These are phyloP conservation scores for Penicillium sp. DNA, from an alignment of 2,329 filamentous ascomycete species.

Conservation along the genomic window DNA sequence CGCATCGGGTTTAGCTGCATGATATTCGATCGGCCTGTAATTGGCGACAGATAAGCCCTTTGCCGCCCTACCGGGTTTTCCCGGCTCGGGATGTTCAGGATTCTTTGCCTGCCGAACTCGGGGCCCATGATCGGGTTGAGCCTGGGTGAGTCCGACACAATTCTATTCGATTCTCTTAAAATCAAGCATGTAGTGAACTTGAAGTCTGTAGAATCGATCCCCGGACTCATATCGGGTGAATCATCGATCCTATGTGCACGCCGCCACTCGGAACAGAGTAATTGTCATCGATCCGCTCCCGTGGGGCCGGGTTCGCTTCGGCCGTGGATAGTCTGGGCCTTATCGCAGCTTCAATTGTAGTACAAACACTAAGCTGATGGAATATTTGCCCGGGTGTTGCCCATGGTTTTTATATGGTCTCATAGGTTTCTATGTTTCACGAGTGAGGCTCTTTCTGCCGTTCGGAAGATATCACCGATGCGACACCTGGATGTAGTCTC, in stretches of 20 bases:
- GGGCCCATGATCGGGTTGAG: constrained; percentile 2
- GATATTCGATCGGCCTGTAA: neutral
- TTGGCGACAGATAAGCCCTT: constrained; percentile 14
- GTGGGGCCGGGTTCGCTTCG: constrained; percentile 4
- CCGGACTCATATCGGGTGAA: neutral
- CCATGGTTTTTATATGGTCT: neutral
- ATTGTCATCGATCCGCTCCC: neutral
- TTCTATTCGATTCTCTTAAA: neutral
- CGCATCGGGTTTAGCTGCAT: neutral
- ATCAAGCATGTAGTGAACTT: neutral
- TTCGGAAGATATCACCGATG: neutral
- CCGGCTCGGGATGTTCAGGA: constrained; percentile 10
- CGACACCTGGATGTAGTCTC: neutral
- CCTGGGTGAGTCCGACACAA: neutral
- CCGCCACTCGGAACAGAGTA: neutral
- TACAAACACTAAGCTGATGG: neutral
- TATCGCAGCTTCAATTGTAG: constrained; percentile 10
- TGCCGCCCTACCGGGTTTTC: constrained; percentile 5
- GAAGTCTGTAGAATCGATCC: neutral
- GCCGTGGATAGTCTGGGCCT: constrained; percentile 6
- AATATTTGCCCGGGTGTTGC: neutral
- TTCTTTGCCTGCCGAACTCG: neutral
- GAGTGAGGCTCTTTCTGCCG: neutral
- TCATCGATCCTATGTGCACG: neutral
- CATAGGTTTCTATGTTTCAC: neutral